These are phyloP conservation scores for Graphilbum fragrans DNA, from an alignment of 2,329 filamentous ascomycete genomes.

Conservation along the genomic window DNA sequence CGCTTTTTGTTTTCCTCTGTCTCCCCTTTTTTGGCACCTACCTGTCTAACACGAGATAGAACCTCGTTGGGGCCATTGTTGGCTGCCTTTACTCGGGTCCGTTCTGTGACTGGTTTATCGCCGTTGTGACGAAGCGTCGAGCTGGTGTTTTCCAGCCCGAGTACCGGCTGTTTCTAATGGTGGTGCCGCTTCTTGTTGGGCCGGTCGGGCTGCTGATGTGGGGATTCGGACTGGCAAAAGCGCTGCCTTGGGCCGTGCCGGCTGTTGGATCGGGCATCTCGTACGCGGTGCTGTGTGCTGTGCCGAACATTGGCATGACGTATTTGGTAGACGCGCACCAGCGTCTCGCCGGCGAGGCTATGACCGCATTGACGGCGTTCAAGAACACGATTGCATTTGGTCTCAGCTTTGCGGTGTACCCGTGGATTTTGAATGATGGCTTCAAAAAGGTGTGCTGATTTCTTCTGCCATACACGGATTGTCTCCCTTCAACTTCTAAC, in stretches of 20 bases:
- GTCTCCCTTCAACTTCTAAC: too few relatives aligned
- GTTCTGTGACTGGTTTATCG: neutral
- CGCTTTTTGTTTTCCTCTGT: too few relatives aligned
- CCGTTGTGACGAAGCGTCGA: neutral
- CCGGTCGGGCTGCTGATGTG: neutral
- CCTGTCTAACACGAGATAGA: too few relatives aligned
- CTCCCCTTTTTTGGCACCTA: too few relatives aligned
- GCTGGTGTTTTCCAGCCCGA: neutral
- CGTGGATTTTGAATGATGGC: neutral
- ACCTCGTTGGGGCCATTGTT: neutral
- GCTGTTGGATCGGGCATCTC: neutral
- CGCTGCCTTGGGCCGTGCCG: neutral
- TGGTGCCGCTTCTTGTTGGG: neutral
- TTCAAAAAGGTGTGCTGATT: too few relatives aligned
- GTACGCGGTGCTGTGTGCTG: neutral
- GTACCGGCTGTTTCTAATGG: neutral
- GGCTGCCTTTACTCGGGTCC: neutral
- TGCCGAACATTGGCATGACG: conserved; percentile 1
- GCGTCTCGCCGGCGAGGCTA: neutral
- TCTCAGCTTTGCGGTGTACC: neutral
- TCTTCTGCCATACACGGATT: too few relatives aligned
- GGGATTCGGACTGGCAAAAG: neutral
- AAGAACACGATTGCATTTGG: neutral
- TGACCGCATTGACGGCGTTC: neutral
- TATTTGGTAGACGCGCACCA: neutral